Evolutionary conservation across 306 rosid species (phyloP), one percentile per base, ranked within the genome.

Genomic region (Dalbergia cochinchinensis): DNA sequence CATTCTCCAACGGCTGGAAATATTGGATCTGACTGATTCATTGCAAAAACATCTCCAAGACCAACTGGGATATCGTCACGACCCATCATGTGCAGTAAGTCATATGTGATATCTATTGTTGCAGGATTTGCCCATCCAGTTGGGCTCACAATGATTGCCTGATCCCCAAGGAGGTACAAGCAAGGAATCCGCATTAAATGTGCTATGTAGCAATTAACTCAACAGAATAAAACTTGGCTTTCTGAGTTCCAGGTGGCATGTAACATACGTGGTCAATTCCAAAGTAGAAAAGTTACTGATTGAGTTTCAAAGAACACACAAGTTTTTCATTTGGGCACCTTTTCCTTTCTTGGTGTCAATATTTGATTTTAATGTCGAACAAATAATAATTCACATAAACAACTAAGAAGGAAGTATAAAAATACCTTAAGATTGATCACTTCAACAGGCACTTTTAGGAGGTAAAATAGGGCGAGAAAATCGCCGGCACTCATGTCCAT

Each of bases 401-500:
- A 84, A 80, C 44, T 83, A 82, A 12, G 5, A 10, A 47, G 22
- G 47, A 26, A 67, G 22, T 33, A 31, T 22, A 16, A 57, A 39
- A 71, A 44, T 85, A 94, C 98, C 95, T 87, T 93, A n/a, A 95
- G 92, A 76, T 95, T 73, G 79, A 92, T 91, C 45, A 84, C 87
- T 83, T 95, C 85, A 31, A 90, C 88, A 48, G 98, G 96, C 12
- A 95, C 87, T 89, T 95, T 93, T 14, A 95, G 86, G 69, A 95
- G 97, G 71, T 90, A 93, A 69, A 95, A 82, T 37, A 95, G 85
- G 65, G 99, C 87, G 4, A 91, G 86, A 82, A 95, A 93, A 74
- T 95, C 99, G 80, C 99, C 98, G n/a, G 91, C 91, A 71, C 98
- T 93, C 98, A 95, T 95, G 80, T 95, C 99, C 97, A 91, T 93